Evolutionary conservation across 345 rosid genomes (phyloP).

Genomic region (Gossypium anomalum): DNA sequence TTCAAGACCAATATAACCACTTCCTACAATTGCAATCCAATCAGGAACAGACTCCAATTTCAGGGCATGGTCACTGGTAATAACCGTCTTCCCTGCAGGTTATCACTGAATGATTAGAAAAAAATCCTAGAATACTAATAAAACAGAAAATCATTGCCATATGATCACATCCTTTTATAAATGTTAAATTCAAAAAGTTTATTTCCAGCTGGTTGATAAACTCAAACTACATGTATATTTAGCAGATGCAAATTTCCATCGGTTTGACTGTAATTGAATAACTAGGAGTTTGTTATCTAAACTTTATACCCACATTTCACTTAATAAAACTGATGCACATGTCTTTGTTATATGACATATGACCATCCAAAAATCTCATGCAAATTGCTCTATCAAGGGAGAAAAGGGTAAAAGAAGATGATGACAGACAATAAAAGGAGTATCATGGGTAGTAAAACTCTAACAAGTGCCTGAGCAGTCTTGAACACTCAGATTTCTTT

Average conservation of each 20-base stretch:
- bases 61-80: conserved; percentile 99
- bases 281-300: neutral
- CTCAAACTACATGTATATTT: neutral
- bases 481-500: neutral
- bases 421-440: neutral
- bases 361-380: neutral
- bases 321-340: neutral
- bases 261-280: neutral
- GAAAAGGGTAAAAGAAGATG: neutral
- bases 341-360: neutral
- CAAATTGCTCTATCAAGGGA: neutral
- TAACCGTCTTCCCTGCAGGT: conserved; percentile 90
- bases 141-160: conserved; percentile 5
- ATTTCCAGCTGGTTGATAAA: neutral
- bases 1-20: conserved; percentile 99
- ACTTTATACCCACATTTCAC: neutral
- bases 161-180: conserved; percentile 1
- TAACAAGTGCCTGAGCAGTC: neutral
- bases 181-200: neutral
- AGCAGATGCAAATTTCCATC: neutral
- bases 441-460: neutral
- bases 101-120: conserved; percentile 14
- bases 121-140: conserved; percentile 4
- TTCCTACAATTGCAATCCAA: conserved; percentile 99
- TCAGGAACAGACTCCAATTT: conserved; percentile 93